Evolutionary conservation across 352 stramenopile genomes (phyloP), one percentile per base, ranked within the genome.

Genomic region (Achlya hypogyna): DNA sequence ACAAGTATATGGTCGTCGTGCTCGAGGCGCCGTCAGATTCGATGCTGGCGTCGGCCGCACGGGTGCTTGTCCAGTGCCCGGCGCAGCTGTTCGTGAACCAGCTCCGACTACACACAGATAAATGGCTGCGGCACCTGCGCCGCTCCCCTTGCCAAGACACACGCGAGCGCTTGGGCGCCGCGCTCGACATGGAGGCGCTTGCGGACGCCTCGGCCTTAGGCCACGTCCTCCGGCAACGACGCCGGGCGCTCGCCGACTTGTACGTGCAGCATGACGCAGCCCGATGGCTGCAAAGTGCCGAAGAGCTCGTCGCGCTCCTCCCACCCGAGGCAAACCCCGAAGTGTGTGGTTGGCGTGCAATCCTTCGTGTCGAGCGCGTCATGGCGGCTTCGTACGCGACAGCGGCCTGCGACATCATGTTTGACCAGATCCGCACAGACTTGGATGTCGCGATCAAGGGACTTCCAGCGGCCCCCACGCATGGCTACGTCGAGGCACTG

Each of bases 1-100:
- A 67, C 16, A 67, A 67, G 22, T 67, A 43, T 28, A 5, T 58
- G 23, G 29, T 49, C 22, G 14, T 67, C 5, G 23, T 67, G 9
- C 47, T 43, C 42, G 51, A 67, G 18, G 51, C 49, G 10, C n/a
- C 38, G 1, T 18, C 28, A 25, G 27, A 12, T 6, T 32, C 40
- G 23, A 38, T 32, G 23, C 31, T 49, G 29, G n/a, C 31, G 5
- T 67, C 60, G 3, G 14, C 42, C 9, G 5, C n/a, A 38, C 31
- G 28, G 8, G 18, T 67, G 60, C 28, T n/a, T 10, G n/a, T 31
- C 1, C 20, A 18, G 10, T 27, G 31, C 23, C 2, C 60, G 23
- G 22, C 34, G 42, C 31, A 42, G 16, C 31, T 47, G 5, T 27
- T 67, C 2, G 20, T n/a, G 22, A 1, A 54, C 6, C 45, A 60